A percentile compares a stretch with the other conserved stretches of the same genome.
Conservation (phyloP, 1,284 basidiomycete species). For the Ganoderma boninense region DNA sequence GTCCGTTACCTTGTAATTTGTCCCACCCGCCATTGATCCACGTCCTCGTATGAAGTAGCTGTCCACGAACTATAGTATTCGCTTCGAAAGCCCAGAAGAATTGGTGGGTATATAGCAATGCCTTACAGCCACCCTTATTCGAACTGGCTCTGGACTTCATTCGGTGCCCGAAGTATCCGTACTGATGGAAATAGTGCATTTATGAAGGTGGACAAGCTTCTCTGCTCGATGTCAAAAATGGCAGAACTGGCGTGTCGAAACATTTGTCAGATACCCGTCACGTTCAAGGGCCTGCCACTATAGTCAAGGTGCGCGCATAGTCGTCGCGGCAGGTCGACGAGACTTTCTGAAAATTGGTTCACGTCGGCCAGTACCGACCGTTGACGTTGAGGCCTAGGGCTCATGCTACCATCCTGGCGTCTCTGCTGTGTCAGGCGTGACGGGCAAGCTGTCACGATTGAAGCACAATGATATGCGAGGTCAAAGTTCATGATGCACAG, state of each 20-base stretch:
- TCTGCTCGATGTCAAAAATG: neutral
- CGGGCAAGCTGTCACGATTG: neutral
- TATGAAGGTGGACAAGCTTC: neutral
- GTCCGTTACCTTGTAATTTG: neutral
- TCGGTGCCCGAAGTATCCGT: neutral
- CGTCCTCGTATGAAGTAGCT: neutral
- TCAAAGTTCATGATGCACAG: neutral
- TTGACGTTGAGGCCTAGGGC: no score
- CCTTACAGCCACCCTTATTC: neutral
- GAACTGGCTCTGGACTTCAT: neutral
- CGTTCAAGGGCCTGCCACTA: no score
- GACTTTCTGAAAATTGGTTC: neutral
- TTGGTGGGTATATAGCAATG: neutral
- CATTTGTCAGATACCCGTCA: neutral
- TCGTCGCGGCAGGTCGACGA: neutral
- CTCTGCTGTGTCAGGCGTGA: neutral
- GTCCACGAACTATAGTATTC: neutral
- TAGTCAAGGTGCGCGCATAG: neutral
- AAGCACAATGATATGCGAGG: neutral
- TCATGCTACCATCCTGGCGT: neutral
- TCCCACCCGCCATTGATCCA: neutral
- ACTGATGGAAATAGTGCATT: neutral
- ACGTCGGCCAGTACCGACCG: neutral
- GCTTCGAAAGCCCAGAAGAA: neutral
- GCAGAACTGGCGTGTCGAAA: neutral